These are phyloP conservation scores for Pyricularia grisea DNA, from an alignment of 2,329 filamentous ascomycete species.

Conservation along the genomic window DNA sequence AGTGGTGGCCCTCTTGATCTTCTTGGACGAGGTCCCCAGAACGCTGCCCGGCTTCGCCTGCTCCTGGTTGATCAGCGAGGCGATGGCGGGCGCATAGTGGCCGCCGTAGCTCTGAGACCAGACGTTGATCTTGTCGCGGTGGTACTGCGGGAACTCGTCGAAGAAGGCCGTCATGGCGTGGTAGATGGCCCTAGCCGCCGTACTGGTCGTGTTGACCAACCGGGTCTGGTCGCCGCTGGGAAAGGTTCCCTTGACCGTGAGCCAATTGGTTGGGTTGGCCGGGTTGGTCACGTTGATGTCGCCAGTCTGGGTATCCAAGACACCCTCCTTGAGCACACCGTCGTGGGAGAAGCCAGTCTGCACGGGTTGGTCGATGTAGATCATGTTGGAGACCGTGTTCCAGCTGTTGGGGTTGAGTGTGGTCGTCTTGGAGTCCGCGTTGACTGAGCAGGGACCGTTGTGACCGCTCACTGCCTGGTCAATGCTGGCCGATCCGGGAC, in stretches of 20 bases:
- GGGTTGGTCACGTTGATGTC: background rate
- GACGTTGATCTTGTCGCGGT: conserved; percentile 45
- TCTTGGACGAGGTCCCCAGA: background rate
- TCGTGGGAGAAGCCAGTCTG: conserved; percentile 46
- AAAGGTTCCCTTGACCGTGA: conserved; percentile 51
- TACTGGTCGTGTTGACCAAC: conserved; percentile 46
- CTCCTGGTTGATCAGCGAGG: conserved; percentile 15
- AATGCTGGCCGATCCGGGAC: conserved; percentile 32
- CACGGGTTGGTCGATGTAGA: conserved; percentile 54
- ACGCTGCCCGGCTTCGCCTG: conserved; percentile 1
- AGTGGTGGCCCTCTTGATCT: background rate
- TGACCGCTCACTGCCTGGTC: conserved; percentile 44
- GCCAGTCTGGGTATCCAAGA: conserved; percentile 3
- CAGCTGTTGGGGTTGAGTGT: conserved; percentile 46
- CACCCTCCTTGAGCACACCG: background rate
- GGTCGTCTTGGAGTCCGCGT: conserved; percentile 35
- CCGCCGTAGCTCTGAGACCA: conserved; percentile 65
- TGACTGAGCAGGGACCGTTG: conserved; percentile 48
- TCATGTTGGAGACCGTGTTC: conserved; percentile 48
- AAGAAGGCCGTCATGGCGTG: conserved; percentile 56
- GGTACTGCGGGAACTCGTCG: conserved; percentile 48
- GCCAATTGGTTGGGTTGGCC: background rate
- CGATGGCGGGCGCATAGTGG: conserved; percentile 58
- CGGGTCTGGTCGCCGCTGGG: conserved; percentile 37
- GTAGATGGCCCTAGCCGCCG: conserved; percentile 52